Conservation (phyloP, 495 filamentous ascomycete species). For the Tricharina praecox region DNA sequence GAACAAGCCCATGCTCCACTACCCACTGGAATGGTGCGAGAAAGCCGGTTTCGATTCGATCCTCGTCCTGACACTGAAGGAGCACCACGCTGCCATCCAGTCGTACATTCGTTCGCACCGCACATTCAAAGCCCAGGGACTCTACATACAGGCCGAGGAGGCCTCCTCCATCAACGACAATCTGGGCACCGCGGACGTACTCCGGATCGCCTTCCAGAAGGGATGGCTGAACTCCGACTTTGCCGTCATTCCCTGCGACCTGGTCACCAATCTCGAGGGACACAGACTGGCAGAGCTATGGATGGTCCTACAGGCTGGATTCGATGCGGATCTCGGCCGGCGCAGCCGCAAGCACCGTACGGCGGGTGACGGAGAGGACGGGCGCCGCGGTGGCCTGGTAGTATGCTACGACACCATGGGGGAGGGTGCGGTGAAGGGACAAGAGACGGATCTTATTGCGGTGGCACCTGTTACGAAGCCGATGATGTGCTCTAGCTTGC, state of each 20-base stretch:
- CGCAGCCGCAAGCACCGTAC: slow-evolving; percentile 10
- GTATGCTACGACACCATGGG: slow-evolving; percentile 82
- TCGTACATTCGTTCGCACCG: slow-evolving; percentile 23
- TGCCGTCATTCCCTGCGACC: slow-evolving; percentile 78
- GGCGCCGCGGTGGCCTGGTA: slow-evolving; percentile 57
- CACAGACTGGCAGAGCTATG: slow-evolving; percentile 70
- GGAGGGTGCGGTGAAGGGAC: slow-evolving; percentile 49
- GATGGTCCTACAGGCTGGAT: slow-evolving; percentile 67
- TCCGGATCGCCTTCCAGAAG: slow-evolving; percentile 39
- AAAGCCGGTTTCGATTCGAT: slow-evolving; percentile 25
- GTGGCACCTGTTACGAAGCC: slow-evolving; percentile 36
- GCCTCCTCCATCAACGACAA: slow-evolving; percentile 25
- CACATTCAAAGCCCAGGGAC: slow-evolving; percentile 27
- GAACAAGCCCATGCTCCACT: slow-evolving; percentile 93
- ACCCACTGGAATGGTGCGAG: slow-evolving; percentile 70
- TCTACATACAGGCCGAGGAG: slow-evolving; percentile 21
- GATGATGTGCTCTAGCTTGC: not conserved
- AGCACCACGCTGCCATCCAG: slow-evolving; percentile 24
- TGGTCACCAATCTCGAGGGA: slow-evolving; percentile 77
- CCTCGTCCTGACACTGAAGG: slow-evolving; percentile 22
- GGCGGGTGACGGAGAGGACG: slow-evolving; percentile 33
- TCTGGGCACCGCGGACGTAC: slow-evolving; percentile 67
- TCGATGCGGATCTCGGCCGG: slow-evolving; percentile 33
- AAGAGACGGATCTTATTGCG: slow-evolving; percentile 79
- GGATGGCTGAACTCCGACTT: slow-evolving; percentile 61